These are phyloP conservation scores for Trichosporon faecale DNA, from an alignment of 1,284 basidiomycete genomes.

Conservation along the genomic window DNA sequence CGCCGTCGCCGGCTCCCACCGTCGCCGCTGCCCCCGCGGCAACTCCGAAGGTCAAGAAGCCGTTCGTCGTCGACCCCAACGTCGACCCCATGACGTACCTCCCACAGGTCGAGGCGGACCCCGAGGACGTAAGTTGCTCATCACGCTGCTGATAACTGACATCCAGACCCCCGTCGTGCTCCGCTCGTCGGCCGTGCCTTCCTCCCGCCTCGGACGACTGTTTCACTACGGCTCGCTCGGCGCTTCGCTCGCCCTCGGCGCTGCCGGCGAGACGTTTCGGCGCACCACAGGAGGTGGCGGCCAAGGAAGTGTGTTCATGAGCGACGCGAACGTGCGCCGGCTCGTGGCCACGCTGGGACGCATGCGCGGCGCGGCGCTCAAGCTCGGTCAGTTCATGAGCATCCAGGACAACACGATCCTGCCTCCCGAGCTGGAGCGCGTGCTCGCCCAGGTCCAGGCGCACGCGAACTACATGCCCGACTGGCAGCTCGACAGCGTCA, in stretches of 20 bases:
- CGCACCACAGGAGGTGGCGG: constrained; percentile 43
- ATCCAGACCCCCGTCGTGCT: constrained; percentile 34
- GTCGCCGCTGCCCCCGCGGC: neutral
- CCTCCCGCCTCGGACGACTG: constrained; percentile 76
- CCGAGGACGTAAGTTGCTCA: constrained; percentile 17
- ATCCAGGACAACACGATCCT: constrained; percentile 92
- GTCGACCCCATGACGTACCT: constrained; percentile 13
- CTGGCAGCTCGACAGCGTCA: constrained; percentile 93
- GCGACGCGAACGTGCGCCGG: constrained; percentile 81
- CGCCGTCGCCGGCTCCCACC: neutral
- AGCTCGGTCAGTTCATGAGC: constrained; percentile 94
- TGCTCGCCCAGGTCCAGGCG: constrained; percentile 88
- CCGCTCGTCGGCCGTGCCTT: constrained; percentile 62
- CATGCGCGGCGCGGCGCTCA: constrained; percentile 95
- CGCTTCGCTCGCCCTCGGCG: constrained; percentile 52
- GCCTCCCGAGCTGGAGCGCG: constrained; percentile 81
- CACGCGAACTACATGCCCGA: constrained; percentile 98
- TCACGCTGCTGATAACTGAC: neutral
- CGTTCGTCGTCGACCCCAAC: neutral
- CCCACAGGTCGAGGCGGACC: constrained; percentile 16
- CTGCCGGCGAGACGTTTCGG: constrained; percentile 54
- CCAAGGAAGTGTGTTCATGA: constrained; percentile 65
- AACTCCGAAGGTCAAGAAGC: neutral
- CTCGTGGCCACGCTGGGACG: constrained; percentile 86
- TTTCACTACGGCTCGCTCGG: constrained; percentile 78